Percentiles rank a stretch among this genome's conserved stretches.
phyloP scores from a whole-genome alignment of 108 stramenopile species.

The Hondaea fermentalgiana region DNA sequence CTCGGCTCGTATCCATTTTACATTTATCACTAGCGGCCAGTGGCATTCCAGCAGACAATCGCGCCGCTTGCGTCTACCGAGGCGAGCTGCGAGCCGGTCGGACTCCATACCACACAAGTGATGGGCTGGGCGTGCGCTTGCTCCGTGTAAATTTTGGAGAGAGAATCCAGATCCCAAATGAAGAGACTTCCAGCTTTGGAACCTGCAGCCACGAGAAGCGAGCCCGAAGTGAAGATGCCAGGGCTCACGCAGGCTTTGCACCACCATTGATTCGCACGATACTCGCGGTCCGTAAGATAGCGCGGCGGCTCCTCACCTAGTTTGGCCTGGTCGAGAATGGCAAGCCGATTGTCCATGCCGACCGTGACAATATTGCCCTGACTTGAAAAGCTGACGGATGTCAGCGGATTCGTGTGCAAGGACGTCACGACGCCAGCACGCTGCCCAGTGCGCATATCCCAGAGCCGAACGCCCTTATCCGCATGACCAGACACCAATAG shows the following conservation, averaged over 20 bases:
- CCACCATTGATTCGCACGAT: not conserved
- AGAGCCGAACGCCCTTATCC: not conserved
- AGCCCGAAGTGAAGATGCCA: not conserved
- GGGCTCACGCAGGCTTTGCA: slow-evolving; percentile 11
- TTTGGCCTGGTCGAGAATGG: not conserved
- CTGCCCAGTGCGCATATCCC: slow-evolving; percentile 3
- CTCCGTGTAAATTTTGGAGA: not conserved
- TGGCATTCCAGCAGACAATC: not conserved
- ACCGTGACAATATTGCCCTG: not conserved
- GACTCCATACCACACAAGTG: slow-evolving; percentile 11
- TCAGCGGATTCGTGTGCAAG: not conserved
- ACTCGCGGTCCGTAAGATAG: not conserved
- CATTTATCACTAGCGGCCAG: not conserved
- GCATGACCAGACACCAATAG: not conserved
- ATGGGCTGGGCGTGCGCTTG: not conserved
- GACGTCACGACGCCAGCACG: not conserved
- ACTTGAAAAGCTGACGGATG: not conserved
- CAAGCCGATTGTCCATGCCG: not conserved
- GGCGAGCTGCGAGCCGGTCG: not conserved
- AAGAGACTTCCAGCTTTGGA: not conserved
- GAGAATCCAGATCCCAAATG: not conserved
- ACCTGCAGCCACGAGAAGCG: not conserved
- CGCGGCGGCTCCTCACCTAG: not conserved
- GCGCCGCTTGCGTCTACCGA: not conserved
- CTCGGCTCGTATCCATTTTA: too few relatives aligned